Evolutionary conservation across 78 protist species (phyloP).

Genomic region (Emiliania huxleyi): DNA sequence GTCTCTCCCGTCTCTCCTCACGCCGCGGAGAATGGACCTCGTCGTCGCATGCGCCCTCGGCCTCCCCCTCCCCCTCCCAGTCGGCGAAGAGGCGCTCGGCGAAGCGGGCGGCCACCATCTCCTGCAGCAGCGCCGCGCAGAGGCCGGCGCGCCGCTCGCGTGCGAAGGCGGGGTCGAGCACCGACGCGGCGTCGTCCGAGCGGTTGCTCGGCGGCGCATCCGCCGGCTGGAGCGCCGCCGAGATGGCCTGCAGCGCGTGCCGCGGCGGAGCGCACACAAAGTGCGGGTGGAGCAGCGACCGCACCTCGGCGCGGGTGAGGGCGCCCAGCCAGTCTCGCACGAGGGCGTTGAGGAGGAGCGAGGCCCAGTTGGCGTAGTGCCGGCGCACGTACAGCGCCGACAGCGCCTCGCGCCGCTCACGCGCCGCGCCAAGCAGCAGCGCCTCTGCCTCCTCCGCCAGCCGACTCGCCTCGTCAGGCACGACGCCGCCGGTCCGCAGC

Average conservation of each 20-base stretch:
- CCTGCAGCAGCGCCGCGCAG: no score
- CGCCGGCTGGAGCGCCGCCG: background rate
- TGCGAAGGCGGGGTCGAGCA: no score
- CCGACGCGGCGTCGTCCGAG: no score
- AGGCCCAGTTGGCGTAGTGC: background rate
- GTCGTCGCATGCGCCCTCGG: no score
- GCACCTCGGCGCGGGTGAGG: background rate
- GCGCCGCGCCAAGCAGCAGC: background rate
- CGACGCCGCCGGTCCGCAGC: background rate
- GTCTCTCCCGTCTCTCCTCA: no score
- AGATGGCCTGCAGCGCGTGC: background rate
- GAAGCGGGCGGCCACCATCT: no score
- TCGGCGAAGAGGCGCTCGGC: no score
- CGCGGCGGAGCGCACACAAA: background rate
- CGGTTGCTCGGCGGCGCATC: no score
- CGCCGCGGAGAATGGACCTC: no score
- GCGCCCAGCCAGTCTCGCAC: background rate
- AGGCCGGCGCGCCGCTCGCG: no score
- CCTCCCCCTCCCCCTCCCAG: no score
- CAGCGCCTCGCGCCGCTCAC: background rate
- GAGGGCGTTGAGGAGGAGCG: background rate
- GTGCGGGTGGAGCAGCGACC: background rate
- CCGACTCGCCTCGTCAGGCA: background rate
- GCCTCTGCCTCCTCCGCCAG: background rate
- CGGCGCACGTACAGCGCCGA: background rate